Conservation (phyloP, 2,329 filamentous ascomycete species). For the Arthrobotrys entomopaga region DNA sequence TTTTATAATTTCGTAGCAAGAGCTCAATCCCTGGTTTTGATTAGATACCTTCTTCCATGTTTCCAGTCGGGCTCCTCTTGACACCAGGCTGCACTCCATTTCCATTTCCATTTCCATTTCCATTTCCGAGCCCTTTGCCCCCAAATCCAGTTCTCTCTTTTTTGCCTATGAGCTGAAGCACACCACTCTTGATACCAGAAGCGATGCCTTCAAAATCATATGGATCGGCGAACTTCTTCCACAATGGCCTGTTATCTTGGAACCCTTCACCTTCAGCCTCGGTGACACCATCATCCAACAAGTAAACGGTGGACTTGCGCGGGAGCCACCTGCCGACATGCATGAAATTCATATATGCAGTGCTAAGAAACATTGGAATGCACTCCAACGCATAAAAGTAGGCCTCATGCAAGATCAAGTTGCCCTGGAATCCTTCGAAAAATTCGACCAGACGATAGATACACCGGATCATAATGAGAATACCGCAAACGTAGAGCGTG, state of each 20-base stretch:
- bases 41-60: conserved; percentile 18
- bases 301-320: conserved; percentile 35
- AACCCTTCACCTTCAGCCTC: conserved; percentile 48
- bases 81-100: conserved; percentile 28
- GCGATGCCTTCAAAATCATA: conserved; percentile 47
- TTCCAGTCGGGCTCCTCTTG: conserved; percentile 20
- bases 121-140: background rate
- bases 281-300: conserved; percentile 47
- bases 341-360: conserved; percentile 42
- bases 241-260: conserved; percentile 41
- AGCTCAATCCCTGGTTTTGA: background rate
- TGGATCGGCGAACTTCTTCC: conserved; percentile 50
- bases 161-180: conserved; percentile 34
- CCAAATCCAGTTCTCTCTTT: conserved; percentile 4
- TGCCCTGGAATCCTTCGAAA: conserved; percentile 36
- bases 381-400: conserved; percentile 53
- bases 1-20: too few relatives aligned
- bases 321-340: conserved; percentile 46
- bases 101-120: background rate
- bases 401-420: conserved; percentile 37
- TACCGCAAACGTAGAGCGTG: conserved; percentile 45
- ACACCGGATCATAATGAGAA: conserved; percentile 46
- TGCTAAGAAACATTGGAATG: conserved; percentile 42
- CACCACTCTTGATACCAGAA: conserved; percentile 33
- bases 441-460: conserved; percentile 53